These are phyloP conservation scores for Acidomyces sp. DNA, from an alignment of 495 filamentous ascomycete species.

Conservation along the genomic window DNA sequence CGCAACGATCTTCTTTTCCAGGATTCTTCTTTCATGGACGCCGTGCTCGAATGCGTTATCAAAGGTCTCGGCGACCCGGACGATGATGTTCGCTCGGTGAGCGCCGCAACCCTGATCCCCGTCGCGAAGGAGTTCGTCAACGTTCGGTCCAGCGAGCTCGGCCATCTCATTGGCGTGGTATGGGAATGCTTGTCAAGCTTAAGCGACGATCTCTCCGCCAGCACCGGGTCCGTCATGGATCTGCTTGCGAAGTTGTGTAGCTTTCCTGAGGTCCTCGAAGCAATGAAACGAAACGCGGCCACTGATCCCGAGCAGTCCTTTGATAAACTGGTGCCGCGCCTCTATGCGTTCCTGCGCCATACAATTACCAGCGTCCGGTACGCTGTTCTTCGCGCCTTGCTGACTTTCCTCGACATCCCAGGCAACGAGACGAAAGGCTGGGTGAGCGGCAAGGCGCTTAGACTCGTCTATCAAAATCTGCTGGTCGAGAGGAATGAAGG, in stretches of 20 bases:
- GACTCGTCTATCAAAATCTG: slow-evolving; percentile 86
- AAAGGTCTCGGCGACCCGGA: slow-evolving; percentile 81
- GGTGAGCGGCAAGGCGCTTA: slow-evolving; percentile 79
- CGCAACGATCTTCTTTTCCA: slow-evolving; percentile 80
- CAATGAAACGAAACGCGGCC: slow-evolving; percentile 84
- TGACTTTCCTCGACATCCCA: slow-evolving; percentile 81
- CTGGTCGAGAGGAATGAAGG: slow-evolving; percentile 81
- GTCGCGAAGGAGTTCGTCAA: slow-evolving; percentile 88
- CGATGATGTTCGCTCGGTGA: slow-evolving; percentile 93
- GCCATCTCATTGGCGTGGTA: slow-evolving; percentile 77
- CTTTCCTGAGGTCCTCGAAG: slow-evolving; percentile 80
- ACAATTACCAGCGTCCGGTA: slow-evolving; percentile 92
- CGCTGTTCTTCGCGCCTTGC: slow-evolving; percentile 79
- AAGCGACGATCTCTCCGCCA: slow-evolving; percentile 90
- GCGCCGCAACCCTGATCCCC: slow-evolving; percentile 88
- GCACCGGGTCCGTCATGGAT: slow-evolving; percentile 96
- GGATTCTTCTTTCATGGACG: slow-evolving; percentile 76
- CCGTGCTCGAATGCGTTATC: slow-evolving; percentile 83
- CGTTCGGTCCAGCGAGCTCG: slow-evolving; percentile 61
- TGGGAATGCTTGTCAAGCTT: slow-evolving; percentile 95
- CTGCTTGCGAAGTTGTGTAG: slow-evolving; percentile 88
- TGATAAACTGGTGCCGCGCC: slow-evolving; percentile 74
- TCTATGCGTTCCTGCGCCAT: slow-evolving; percentile 92
- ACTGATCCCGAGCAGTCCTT: slow-evolving; percentile 77
- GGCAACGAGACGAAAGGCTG: slow-evolving; percentile 75